Conservation (phyloP, 2,329 filamentous ascomycete genomes). For the Colletotrichum falcatum region DNA sequence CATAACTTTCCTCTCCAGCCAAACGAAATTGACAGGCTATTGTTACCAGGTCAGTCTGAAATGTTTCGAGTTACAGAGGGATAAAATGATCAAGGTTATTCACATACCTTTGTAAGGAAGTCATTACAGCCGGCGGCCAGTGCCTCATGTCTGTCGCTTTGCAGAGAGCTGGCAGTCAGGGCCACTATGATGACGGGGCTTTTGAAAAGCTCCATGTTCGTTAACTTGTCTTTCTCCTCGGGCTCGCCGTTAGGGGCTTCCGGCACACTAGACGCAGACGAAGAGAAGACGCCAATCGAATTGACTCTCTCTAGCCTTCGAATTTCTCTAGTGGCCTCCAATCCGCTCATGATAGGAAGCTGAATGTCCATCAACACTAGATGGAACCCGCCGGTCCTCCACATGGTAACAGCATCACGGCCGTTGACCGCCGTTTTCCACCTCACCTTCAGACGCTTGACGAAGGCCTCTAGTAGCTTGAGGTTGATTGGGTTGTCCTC, state of each 20-base stretch:
- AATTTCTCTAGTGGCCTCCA: slow-evolving; percentile 96
- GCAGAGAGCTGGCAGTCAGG: slow-evolving; percentile 91
- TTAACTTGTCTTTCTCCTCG: slow-evolving; percentile 75
- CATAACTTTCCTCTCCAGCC: slow-evolving; percentile 97
- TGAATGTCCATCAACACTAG: slow-evolving; percentile 99
- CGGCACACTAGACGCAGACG: slow-evolving; percentile 62
- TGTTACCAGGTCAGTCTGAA: background rate
- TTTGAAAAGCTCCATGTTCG: slow-evolving; percentile 82
- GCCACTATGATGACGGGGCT: slow-evolving; percentile 98
- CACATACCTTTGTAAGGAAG: slow-evolving; percentile 91
- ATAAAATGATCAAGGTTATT: background rate
- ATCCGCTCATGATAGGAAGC: slow-evolving; percentile 93
- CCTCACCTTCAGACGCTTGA: slow-evolving; percentile 93
- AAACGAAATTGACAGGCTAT: slow-evolving; percentile 96
- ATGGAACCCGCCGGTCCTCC: slow-evolving; percentile 93
- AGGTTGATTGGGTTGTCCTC: slow-evolving; percentile 99
- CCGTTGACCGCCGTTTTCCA: slow-evolving; percentile 99
- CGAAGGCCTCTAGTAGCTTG: slow-evolving; percentile 91
- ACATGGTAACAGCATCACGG: slow-evolving; percentile 91
- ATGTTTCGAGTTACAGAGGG: background rate
- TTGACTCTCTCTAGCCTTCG: slow-evolving; percentile 89
- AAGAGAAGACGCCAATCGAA: slow-evolving; percentile 89
- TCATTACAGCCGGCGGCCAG: slow-evolving; percentile 97
- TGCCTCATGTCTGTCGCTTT: slow-evolving; percentile 95
- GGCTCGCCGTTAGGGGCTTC: slow-evolving; percentile 60